Conservation (phyloP, 164 flowering plant species). For the Vitis labrusca region DNA sequence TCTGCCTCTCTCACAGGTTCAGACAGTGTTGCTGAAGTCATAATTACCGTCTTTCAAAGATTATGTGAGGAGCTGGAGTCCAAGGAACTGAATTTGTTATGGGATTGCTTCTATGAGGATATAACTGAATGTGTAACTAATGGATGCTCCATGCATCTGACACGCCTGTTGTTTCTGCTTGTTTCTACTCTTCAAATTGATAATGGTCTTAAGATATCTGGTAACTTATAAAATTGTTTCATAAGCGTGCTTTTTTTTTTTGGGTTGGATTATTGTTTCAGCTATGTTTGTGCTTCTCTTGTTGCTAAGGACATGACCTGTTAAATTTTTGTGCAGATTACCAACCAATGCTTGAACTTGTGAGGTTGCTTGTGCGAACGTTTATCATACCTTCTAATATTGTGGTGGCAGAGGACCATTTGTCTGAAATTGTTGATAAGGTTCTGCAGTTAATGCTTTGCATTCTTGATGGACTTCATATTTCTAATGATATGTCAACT, state of each 20-base stretch:
- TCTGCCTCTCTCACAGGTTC: constrained; percentile 44
- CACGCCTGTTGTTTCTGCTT: constrained; percentile 56
- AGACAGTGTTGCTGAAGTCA: constrained; percentile 58
- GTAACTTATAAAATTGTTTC: constrained; percentile 29
- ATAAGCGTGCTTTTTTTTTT: constrained; percentile 4
- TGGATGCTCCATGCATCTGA: constrained; percentile 34
- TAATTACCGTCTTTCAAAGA: constrained; percentile 46
- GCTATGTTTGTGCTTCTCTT: background rate
- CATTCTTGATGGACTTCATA: constrained; percentile 56
- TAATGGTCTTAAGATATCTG: constrained; percentile 37
- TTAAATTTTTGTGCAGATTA: constrained; percentile 42
- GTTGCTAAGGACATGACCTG: background rate
- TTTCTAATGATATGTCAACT: constrained; percentile 23
- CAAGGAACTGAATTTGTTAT: constrained; percentile 49
- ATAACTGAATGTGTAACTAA: constrained; percentile 25
- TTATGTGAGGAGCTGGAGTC: constrained; percentile 50
- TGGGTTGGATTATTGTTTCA: background rate
- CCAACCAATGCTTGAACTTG: constrained; percentile 36
- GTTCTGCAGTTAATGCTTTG: constrained; percentile 58
- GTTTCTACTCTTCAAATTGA: constrained; percentile 40
- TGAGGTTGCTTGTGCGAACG: constrained; percentile 38
- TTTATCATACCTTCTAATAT: constrained; percentile 22
- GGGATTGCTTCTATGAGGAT: constrained; percentile 51
- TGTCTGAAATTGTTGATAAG: constrained; percentile 39
- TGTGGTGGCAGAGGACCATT: constrained; percentile 23